Evolutionary conservation across 371 early-diverging fungal species (phyloP).

Genomic region (Gilbertella persicaria): DNA sequence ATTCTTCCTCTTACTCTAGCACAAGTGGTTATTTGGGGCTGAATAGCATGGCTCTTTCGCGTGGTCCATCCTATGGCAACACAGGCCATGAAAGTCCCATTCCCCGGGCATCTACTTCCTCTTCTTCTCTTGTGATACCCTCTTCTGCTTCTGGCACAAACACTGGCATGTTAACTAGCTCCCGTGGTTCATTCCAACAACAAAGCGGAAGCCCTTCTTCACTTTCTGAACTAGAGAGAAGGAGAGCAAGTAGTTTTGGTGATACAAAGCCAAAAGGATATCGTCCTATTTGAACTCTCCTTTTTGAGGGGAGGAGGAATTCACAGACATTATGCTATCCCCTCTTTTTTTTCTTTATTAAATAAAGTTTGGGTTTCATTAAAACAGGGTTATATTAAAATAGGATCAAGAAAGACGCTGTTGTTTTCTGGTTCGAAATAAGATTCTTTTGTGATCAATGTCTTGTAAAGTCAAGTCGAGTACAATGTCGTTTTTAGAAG

Average conservation of each 20-base stretch:
- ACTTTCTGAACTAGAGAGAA: conserved; percentile 28
- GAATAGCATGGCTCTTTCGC: conserved; percentile 31
- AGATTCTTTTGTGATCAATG: conserved; percentile 13
- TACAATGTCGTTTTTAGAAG: conserved; percentile 13
- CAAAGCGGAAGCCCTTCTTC: conserved; percentile 31
- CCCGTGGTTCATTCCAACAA: conserved; percentile 23
- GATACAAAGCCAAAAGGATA: conserved; percentile 23
- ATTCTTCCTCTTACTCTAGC: conserved; percentile 36
- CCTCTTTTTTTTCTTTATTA: background rate
- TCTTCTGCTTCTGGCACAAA: conserved; percentile 1
- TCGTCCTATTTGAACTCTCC: background rate
- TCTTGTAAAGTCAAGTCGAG: conserved; percentile 11
- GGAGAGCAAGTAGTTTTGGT: conserved; percentile 35
- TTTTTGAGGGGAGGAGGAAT: background rate
- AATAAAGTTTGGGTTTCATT: background rate
- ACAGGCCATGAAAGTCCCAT: conserved; percentile 40
- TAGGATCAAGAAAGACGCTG: background rate
- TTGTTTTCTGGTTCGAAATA: conserved; percentile 15
- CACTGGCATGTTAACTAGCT: conserved; percentile 15
- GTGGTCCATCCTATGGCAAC: conserved; percentile 32
- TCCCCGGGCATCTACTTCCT: conserved; percentile 50
- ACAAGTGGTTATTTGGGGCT: conserved; percentile 19
- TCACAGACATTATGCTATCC: background rate
- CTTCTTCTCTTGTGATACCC: conserved; percentile 35
- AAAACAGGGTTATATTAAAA: background rate